These are phyloP conservation scores for Metschnikowia corniflorae DNA, from an alignment of 805 yeast genomes.

Conservation along the genomic window DNA sequence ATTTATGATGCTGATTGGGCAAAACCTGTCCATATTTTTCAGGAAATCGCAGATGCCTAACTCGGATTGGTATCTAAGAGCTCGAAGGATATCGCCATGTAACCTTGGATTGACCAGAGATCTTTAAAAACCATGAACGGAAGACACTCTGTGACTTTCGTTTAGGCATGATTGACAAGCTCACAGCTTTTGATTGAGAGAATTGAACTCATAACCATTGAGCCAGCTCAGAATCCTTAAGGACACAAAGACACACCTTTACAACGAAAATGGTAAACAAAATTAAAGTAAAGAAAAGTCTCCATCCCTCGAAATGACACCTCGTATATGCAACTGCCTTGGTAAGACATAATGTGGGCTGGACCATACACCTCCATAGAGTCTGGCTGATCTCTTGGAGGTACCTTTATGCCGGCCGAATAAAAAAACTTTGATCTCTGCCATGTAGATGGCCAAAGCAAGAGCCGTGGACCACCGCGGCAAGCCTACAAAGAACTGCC, in stretches of 20 bases:
- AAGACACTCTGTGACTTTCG: no score
- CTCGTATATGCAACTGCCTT: neutral
- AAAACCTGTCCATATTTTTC: no score
- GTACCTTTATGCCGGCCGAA: conserved; percentile 8
- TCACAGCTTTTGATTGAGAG: no score
- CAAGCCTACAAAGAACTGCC: conserved; percentile 7
- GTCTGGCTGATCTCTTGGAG: neutral
- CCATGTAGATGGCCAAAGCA: conserved; percentile 8
- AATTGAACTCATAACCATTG: neutral
- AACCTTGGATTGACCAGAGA: no score
- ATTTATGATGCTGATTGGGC: no score
- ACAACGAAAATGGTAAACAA: neutral
- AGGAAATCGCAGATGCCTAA: no score
- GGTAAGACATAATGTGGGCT: conserved; percentile 3
- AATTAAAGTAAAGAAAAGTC: neutral
- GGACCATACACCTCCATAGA: conserved; percentile 5
- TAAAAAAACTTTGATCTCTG: conserved; percentile 4
- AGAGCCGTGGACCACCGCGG: conserved; percentile 8
- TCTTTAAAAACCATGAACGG: neutral
- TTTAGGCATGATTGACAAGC: no score
- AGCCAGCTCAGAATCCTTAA: no score
- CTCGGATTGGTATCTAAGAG: no score
- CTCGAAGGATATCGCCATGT: no score
- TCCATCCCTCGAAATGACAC: neutral
- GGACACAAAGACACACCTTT: neutral